Conservation (phyloP, 768 basidiomycete species). For the Hirschioporus abietinus region DNA sequence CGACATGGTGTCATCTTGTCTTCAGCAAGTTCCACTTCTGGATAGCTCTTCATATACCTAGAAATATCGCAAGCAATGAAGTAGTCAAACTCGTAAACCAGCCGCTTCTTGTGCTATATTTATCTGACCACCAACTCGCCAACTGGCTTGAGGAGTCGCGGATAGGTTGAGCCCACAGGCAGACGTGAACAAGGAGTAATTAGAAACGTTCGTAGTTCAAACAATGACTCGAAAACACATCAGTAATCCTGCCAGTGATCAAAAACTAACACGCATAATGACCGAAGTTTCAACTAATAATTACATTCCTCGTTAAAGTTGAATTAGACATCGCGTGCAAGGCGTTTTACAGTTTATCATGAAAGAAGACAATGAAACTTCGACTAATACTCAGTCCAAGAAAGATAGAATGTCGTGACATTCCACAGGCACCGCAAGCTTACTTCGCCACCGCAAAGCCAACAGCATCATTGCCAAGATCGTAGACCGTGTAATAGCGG, state of each 20-base stretch:
- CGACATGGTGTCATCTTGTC: background rate
- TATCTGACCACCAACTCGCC: no score
- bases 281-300: background rate
- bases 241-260: no score
- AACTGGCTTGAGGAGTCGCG: background rate
- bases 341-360: background rate
- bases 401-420: background rate
- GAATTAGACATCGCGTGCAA: background rate
- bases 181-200: background rate
- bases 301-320: background rate
- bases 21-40: background rate
- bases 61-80: background rate
- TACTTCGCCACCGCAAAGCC: conserved; percentile 65
- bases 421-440: conserved; percentile 8
- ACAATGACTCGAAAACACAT: no score
- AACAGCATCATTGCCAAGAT: conserved; percentile 70
- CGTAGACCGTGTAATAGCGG: conserved; percentile 89
- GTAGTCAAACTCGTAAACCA: no score
- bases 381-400: background rate
- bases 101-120: no score
- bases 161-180: background rate
- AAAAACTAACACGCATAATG: no score
- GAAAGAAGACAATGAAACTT: background rate
- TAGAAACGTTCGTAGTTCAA: background rate
- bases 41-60: background rate